These are phyloP conservation scores for Cenococcum geophilum DNA, from an alignment of 495 filamentous ascomycete species.

Conservation along the genomic window DNA sequence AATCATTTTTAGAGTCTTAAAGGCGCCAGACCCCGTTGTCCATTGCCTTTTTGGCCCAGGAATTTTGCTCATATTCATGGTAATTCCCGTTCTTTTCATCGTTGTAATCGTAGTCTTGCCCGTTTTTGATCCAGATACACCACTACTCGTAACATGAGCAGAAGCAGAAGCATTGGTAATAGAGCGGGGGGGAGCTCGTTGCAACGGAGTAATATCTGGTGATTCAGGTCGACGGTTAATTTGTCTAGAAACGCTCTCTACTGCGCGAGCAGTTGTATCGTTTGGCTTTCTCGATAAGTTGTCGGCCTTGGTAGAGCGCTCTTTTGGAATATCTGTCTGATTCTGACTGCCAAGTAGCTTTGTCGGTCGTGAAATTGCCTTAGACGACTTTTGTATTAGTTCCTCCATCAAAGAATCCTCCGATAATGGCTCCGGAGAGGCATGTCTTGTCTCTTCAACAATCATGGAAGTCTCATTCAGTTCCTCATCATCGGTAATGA, in stretches of 20 bases:
- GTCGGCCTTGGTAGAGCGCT: no score
- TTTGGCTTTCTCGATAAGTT: no score
- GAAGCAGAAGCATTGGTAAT: neutral
- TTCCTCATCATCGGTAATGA: no score
- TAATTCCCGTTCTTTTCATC: neutral
- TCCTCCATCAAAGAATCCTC: conserved; percentile 14
- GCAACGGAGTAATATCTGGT: no score
- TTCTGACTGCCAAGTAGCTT: no score
- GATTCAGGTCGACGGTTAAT: no score
- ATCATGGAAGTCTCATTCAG: no score
- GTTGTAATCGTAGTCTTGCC: neutral
- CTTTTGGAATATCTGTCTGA: no score
- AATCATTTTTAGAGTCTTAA: conserved; percentile 7
- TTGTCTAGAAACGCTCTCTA: no score
- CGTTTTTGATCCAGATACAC: neutral
- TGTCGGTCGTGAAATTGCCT: no score
- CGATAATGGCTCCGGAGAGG: neutral
- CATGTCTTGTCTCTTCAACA: neutral
- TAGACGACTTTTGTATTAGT: neutral
- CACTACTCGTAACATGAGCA: neutral
- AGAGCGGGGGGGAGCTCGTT: neutral
- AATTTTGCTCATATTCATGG: conserved; percentile 22
- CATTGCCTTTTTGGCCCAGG: neutral
- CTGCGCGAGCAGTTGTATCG: no score
- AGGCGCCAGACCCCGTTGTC: conserved; percentile 4